Percentiles rank a stretch among this genome's conserved stretches.
phyloP scores from a whole-genome alignment of 1,284 basidiomycete genomes.

The Heterobasidion occidentale region DNA sequence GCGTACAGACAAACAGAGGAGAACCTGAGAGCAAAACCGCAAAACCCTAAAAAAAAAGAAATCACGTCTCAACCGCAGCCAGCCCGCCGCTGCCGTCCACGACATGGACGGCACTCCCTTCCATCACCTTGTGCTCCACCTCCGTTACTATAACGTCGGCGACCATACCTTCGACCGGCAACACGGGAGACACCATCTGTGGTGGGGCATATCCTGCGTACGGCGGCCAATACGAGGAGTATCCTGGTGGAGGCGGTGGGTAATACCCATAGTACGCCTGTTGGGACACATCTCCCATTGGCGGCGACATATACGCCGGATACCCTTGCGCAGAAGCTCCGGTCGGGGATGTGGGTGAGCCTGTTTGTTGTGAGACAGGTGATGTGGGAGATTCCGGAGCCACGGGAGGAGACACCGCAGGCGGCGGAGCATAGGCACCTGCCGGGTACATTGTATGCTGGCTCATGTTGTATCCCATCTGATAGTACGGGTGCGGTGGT shows the following conservation, averaged over 20 bases:
- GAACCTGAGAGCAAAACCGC: neutral
- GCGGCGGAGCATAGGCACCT: conserved; percentile 5
- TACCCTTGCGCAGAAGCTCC: neutral
- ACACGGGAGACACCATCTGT: neutral
- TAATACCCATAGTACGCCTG: conserved; percentile 14
- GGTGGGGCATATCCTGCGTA: conserved; percentile 16
- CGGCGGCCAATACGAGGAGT: conserved; percentile 18
- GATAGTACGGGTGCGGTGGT: conserved; percentile 9
- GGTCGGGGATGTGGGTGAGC: neutral
- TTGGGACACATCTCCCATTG: neutral
- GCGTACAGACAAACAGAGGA: neutral
- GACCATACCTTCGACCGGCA: neutral
- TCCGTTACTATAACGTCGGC: neutral
- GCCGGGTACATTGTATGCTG: conserved; percentile 8
- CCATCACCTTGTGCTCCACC: neutral
- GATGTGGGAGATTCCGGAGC: neutral
- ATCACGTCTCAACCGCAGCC: neutral
- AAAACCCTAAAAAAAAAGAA: neutral
- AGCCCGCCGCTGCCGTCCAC: neutral
- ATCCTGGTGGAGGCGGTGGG: conserved; percentile 12
- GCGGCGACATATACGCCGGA: neutral
- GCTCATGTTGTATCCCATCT: conserved; percentile 8
- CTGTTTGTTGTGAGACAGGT: neutral
- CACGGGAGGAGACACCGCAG: neutral
- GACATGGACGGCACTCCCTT: neutral